Conservation (phyloP, 495 filamentous ascomycete species). For the Penicillium paradoxum region DNA sequence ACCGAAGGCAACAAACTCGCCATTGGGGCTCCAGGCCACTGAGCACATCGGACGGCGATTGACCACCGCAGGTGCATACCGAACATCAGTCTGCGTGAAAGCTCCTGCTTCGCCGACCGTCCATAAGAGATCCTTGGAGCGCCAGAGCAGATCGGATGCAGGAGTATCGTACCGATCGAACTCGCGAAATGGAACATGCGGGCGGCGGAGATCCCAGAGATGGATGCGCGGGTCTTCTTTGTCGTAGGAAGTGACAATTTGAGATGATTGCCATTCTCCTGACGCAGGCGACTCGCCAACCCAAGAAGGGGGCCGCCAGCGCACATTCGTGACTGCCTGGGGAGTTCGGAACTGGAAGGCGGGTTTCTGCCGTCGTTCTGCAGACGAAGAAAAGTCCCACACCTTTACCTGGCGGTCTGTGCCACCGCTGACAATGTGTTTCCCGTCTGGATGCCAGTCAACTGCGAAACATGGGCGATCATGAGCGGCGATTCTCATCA, state of each 20-base stretch:
- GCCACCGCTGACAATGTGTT: constrained; percentile 80
- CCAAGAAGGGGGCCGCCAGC: constrained; percentile 83
- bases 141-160: constrained; percentile 81
- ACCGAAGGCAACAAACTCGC: constrained; percentile 43
- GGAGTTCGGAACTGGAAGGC: constrained; percentile 55
- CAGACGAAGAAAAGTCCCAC: constrained; percentile 82
- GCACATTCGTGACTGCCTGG: constrained; percentile 66
- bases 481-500: constrained; percentile 79
- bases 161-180: constrained; percentile 67
- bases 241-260: constrained; percentile 64
- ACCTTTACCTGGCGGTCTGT: constrained; percentile 79
- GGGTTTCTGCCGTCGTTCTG: constrained; percentile 76
- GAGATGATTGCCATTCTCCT: constrained; percentile 61
- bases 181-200: constrained; percentile 80
- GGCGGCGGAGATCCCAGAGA: constrained; percentile 87
- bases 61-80: constrained; percentile 73
- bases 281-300: constrained; percentile 59
- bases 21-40: constrained; percentile 44
- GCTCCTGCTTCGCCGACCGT: constrained; percentile 77
- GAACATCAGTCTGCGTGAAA: constrained; percentile 85
- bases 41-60: constrained; percentile 50
- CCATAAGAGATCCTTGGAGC: constrained; percentile 85
- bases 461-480: constrained; percentile 72
- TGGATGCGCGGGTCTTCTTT: constrained; percentile 67
- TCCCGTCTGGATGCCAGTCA: constrained; percentile 95